Conservation (phyloP, 768 basidiomycete genomes). For the Pisolithus orientalis region DNA sequence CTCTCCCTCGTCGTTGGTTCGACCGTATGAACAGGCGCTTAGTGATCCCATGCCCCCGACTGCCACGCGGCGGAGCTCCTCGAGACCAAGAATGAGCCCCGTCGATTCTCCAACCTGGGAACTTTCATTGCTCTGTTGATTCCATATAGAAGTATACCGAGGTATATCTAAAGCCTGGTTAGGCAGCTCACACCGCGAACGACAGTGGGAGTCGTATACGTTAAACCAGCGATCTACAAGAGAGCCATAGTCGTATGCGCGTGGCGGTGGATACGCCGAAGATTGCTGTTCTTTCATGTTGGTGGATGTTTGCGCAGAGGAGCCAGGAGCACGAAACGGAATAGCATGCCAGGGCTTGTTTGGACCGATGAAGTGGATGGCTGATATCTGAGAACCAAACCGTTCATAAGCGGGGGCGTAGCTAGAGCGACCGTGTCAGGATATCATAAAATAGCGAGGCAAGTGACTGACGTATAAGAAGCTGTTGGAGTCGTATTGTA, state of each 20-base stretch:
- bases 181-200: slow-evolving; percentile 43
- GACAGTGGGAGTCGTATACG: slow-evolving; percentile 85
- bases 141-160: slow-evolving; percentile 74
- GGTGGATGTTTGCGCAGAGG: slow-evolving; percentile 22
- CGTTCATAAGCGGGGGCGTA: slow-evolving; percentile 97
- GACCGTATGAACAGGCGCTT: slow-evolving; percentile 4
- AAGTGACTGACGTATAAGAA: slow-evolving; percentile 78
- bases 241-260: slow-evolving; percentile 68
- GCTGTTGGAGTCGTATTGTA: slow-evolving; percentile 99
- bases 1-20: slow-evolving; percentile 48
- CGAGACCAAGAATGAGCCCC: slow-evolving; percentile 32
- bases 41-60: slow-evolving; percentile 23
- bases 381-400: slow-evolving; percentile 80
- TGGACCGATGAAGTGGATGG: slow-evolving; percentile 92
- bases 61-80: slow-evolving; percentile 32
- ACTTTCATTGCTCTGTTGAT: slow-evolving; percentile 28
- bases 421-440: slow-evolving; percentile 36
- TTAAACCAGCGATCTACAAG: slow-evolving; percentile 89
- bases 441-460: slow-evolving; percentile 19
- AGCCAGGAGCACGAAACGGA: slow-evolving; percentile 58
- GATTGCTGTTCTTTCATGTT: slow-evolving; percentile 24
- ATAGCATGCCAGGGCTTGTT: slow-evolving; percentile 91
- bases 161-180: slow-evolving; percentile 53
- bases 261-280: slow-evolving; percentile 23
- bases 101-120: not conserved